Evolutionary conservation across 768 basidiomycete species (phyloP).

Genomic region (Leccinum obscurum): DNA sequence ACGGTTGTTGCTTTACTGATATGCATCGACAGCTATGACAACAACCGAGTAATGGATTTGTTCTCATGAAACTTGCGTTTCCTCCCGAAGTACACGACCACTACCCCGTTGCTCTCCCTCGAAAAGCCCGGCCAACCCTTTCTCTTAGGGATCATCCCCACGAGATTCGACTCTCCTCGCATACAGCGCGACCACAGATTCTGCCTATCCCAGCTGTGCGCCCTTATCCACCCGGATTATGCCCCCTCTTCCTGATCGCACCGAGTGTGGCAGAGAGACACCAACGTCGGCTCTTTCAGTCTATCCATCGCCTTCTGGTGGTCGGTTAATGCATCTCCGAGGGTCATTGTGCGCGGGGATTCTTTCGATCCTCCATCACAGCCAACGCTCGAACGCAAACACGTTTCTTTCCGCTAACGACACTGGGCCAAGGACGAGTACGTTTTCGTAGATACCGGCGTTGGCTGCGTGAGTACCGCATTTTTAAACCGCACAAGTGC

Average conservation of each 20-base stretch:
- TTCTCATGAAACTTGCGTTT: slow-evolving; percentile 68
- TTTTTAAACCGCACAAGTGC: background rate
- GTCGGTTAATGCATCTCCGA: slow-evolving; percentile 4
- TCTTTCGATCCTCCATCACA: slow-evolving; percentile 16
- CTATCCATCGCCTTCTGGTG: slow-evolving; percentile 9
- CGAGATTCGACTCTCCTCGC: slow-evolving; percentile 22
- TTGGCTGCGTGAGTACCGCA: slow-evolving; percentile 60
- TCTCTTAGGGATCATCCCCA: slow-evolving; percentile 30
- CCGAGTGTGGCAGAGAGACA: slow-evolving; percentile 19
- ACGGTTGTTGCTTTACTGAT: slow-evolving; percentile 4
- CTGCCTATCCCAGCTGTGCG: slow-evolving; percentile 13
- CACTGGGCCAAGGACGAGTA: slow-evolving; percentile 68
- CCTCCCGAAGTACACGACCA: slow-evolving; percentile 47
- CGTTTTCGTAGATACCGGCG: slow-evolving; percentile 71
- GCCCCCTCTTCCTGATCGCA: slow-evolving; percentile 23
- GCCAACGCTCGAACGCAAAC: slow-evolving; percentile 4
- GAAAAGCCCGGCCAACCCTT: slow-evolving; percentile 30
- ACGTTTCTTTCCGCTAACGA: slow-evolving; percentile 55
- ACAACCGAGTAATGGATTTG: slow-evolving; percentile 69
- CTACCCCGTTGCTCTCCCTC: slow-evolving; percentile 17
- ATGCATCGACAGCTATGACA: slow-evolving; percentile 45
- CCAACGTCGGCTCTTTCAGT: slow-evolving; percentile 5
- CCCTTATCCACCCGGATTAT: slow-evolving; percentile 22
- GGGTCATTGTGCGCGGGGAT: slow-evolving; percentile 8
- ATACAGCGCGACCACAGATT: slow-evolving; percentile 9